Base-by-base conservation (phyloP, 2,329 filamentous ascomycete genomes). In the Pestalotiopsis sp. region DNA sequence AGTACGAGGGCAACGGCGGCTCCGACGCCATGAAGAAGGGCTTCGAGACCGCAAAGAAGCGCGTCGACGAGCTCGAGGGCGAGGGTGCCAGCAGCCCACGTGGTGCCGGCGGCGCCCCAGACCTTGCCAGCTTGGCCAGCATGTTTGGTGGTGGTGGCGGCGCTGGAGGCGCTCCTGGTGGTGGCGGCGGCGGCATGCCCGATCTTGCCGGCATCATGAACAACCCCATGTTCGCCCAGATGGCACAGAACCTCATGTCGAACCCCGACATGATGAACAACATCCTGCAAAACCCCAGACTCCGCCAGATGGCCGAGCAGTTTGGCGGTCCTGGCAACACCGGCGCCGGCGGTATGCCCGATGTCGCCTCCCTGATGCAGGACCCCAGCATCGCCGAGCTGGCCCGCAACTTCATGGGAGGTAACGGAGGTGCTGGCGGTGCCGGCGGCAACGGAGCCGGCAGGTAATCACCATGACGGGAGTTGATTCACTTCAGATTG, bases 11-110 rank as follows among this genome's bases (percentile, higher is more conserved):
- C 65, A 96, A 91, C 78, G 96, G 96, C 67, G 96, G 96, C 70
- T 97, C 93, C 74, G 95, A 98, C 17, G 94, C 95, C 70, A 98
- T 98, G 96, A 95, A 94, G 86, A 97, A 95, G 83, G 96, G 96
- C 23, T 96, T 89, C 78, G 95, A 98, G 88, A 98, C 96, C 17
- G 95, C 95, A 66, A 96, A 93, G 87, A 90, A 90, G 76, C 90
- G 93, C 76, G 91, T 97, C 60, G 93, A 95, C 72, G 94, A 97
- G 81, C 89, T 95, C 76, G 90, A 89, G 71, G 83, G 80, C 64
- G 84, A 83, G 49, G 87, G 86, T 65, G 79, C 85, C 17, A 82
- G 85, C 25, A 82, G 86, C 69, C 83, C 75, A 45, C 79, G 77
- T 56, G 72, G 78, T 14, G 82, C 79, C 9, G 87, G 87, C 27